Evolutionary conservation across 257 asterid species (phyloP), one percentile per base, ranked within the genome.

Genomic region (Primulina eburnea): DNA sequence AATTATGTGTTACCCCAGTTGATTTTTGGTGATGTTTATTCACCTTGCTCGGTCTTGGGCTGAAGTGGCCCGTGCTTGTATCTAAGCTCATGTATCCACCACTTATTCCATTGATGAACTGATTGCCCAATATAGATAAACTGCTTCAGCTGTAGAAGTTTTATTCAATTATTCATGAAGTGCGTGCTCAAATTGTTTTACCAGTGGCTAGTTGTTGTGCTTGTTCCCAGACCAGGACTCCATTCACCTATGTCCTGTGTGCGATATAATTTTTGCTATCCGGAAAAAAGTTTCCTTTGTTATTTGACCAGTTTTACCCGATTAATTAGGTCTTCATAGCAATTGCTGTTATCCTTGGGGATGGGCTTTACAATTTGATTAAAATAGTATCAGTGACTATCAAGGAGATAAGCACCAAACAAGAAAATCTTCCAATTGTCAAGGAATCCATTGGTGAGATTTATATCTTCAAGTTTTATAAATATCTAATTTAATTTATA

Each of bases 291-390:
- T 63, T 11, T 14, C 10, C 33, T 62, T 32, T 35, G 33, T 65
- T 35, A 67, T 18, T 50, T 59, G 29, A 18, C 4, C 17, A 7
- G 57, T 43, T 32, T 65, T 62, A 52, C 38, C 3, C 43, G 21
- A 18, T 10, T 62, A 38, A 35, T 47, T 63, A 90, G 98, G 96
- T 93, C 65, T 90, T 93, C 81, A 84, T 93, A 67, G 95, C 97
- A 62, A 90, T 87, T 79, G 76, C 96, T 57, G 89, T 92, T 43
- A 90, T 92, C 68, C 88, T 93, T 59, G 98, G 98, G 16, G 98
- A 93, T 80, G 97, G 98, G 57, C 82, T 93, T 77, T 93, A 93
- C 84, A 93, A 93, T 82, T 81, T 93, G 88, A 64, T 88, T 55
- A 93, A 93, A 86, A 90, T 90, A 67, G 79, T 93, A 65, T 62